Percentiles rank a stretch among this genome's conserved stretches.
These are phyloP conservation scores for Globisporangium mamillatum DNA, from an alignment of 352 stramenopile species.

Conservation along the genomic window DNA sequence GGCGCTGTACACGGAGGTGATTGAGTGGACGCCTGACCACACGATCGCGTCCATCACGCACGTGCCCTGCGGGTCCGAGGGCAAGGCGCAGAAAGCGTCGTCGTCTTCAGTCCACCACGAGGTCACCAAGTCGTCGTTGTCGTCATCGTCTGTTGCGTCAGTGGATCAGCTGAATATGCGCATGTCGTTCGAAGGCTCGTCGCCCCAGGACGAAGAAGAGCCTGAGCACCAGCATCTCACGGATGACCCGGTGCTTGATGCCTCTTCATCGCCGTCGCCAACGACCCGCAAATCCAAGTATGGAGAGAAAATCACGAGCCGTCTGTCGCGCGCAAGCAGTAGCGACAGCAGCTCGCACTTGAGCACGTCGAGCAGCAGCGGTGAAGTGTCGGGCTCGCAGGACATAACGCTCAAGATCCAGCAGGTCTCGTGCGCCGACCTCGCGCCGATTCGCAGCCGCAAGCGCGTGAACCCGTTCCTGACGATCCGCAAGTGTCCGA, in stretches of 20 bases:
- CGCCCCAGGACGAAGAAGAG: conserved; percentile 20
- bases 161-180: conserved; percentile 6
- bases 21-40: conserved; percentile 52
- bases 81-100: conserved; percentile 23
- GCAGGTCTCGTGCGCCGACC: conserved; percentile 35
- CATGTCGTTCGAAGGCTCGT: conserved; percentile 24
- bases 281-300: conserved; percentile 3
- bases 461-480: conserved; percentile 62
- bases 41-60: conserved; percentile 43
- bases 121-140: conserved; percentile 17
- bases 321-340: conserved; percentile 9
- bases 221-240: conserved; percentile 26
- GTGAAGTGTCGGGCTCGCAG: conserved; percentile 17
- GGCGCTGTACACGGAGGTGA: conserved; percentile 60
- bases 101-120: not conserved
- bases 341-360: conserved; percentile 18
- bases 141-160: conserved; percentile 7
- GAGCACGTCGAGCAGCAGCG: conserved; percentile 18
- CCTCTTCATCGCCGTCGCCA: not conserved
- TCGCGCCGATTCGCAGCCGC: conserved; percentile 49
- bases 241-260: conserved; percentile 1
- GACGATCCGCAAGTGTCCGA: conserved; percentile 31
- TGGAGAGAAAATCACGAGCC: conserved; percentile 6
- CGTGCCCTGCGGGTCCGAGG: conserved; percentile 31
- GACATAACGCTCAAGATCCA: conserved; percentile 31